Conservation (phyloP, 2,329 filamentous ascomycete genomes). For the Colletotrichum shisoi region DNA sequence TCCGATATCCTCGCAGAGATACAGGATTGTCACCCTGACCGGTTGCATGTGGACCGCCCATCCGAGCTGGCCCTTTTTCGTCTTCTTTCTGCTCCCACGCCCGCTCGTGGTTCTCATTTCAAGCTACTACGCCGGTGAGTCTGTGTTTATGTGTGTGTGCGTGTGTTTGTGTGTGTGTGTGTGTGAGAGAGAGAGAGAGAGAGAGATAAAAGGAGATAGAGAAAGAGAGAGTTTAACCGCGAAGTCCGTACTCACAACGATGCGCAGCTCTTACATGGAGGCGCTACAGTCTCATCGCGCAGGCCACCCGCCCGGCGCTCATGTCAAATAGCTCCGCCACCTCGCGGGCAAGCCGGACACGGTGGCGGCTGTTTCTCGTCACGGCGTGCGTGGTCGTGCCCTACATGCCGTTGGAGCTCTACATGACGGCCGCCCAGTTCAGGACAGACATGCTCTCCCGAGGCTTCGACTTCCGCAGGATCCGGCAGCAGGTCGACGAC, state of each 20-base stretch:
- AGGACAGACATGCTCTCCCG: constrained; percentile 42
- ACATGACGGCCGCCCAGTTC: constrained; percentile 55
- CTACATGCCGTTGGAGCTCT: constrained; percentile 59
- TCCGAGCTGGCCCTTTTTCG: constrained; percentile 57
- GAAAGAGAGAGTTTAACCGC: no score
- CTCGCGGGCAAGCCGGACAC: constrained; percentile 57
- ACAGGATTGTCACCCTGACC: constrained; percentile 57
- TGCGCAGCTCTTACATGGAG: constrained; percentile 55
- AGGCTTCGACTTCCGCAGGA: constrained; percentile 53
- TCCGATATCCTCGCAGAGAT: constrained; percentile 58
- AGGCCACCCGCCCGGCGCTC: constrained; percentile 52
- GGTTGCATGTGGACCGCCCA: constrained; percentile 59
- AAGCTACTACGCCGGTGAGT: constrained; percentile 59
- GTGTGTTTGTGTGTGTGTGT: no score
- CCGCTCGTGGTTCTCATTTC: constrained; percentile 55
- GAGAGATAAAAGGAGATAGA: no score
- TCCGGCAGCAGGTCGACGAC: constrained; percentile 50
- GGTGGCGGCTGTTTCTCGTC: constrained; percentile 64
- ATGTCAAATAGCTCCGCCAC: constrained; percentile 52
- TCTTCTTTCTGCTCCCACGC: constrained; percentile 59
- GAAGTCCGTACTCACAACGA: neutral
- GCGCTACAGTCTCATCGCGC: constrained; percentile 58
- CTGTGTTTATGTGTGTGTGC: neutral
- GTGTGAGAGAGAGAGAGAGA: no score
- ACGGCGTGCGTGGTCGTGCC: constrained; percentile 60